phyloP scores from a whole-genome alignment of 495 filamentous ascomycete species.

The Aspergillus biplanus region DNA sequence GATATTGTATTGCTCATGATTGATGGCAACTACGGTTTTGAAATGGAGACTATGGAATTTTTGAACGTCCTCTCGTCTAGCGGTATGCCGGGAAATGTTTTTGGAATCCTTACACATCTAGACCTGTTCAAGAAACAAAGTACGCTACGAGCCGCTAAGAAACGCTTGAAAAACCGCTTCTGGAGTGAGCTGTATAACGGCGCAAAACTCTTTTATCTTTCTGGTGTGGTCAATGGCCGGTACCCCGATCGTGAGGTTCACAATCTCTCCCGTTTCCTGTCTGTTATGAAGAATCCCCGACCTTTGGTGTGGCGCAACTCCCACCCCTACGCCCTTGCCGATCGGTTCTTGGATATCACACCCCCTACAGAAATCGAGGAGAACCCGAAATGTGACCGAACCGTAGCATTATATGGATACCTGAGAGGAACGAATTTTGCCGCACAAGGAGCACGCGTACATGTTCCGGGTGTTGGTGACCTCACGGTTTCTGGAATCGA shows the following conservation, averaged over 20 bases:
- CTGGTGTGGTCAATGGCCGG: slow-evolving; percentile 91
- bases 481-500: slow-evolving; percentile 84
- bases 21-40: slow-evolving; percentile 96
- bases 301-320: slow-evolving; percentile 96
- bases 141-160: slow-evolving; percentile 86
- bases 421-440: slow-evolving; percentile 95
- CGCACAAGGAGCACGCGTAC: slow-evolving; percentile 80
- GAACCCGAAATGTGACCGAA: slow-evolving; percentile 85
- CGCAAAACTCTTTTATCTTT: slow-evolving; percentile 94
- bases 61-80: slow-evolving; percentile 85
- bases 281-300: slow-evolving; percentile 97
- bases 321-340: slow-evolving; percentile 90
- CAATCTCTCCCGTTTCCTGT: slow-evolving; percentile 91
- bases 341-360: slow-evolving; percentile 92
- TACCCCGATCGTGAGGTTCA: slow-evolving; percentile 97
- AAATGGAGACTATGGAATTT: slow-evolving; percentile 99
- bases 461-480: slow-evolving; percentile 95
- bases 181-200: slow-evolving; percentile 97
- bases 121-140: slow-evolving; percentile 94
- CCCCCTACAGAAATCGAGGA: slow-evolving; percentile 88
- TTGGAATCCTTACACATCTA: slow-evolving; percentile 94
- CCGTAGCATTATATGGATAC: slow-evolving; percentile 90
- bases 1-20: slow-evolving; percentile 98
- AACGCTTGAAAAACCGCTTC: slow-evolving; percentile 90
- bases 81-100: slow-evolving; percentile 98